These are phyloP conservation scores for Pholiota molesta DNA, from an alignment of 768 basidiomycete genomes.

Conservation along the genomic window DNA sequence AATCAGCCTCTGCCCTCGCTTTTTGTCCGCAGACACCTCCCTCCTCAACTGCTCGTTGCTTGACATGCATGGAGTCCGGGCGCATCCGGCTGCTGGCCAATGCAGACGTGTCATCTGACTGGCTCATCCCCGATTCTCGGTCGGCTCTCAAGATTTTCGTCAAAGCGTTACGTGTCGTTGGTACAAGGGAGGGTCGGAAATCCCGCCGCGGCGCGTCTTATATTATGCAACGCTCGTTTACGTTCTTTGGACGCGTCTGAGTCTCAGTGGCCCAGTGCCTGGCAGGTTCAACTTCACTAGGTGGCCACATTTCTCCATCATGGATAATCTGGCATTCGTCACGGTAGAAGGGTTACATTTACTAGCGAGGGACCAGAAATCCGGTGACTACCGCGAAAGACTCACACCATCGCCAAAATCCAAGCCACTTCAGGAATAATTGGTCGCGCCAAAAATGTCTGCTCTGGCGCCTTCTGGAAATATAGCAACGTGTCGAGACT, in stretches of 20 bases:
- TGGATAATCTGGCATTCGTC: background rate
- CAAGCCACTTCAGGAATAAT: background rate
- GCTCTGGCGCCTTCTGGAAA: background rate
- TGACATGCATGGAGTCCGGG: background rate
- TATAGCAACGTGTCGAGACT: background rate
- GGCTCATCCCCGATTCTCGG: background rate
- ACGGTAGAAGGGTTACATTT: background rate
- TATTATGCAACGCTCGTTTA: background rate
- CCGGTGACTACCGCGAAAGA: background rate
- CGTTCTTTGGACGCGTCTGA: background rate
- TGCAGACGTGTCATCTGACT: background rate
- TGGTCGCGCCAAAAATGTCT: background rate
- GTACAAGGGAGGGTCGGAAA: background rate
- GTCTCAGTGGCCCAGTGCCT: background rate
- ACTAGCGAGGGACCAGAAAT: background rate
- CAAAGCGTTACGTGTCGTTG: slow-evolving; percentile 4
- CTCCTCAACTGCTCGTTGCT: background rate
- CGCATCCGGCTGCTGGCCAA: background rate
- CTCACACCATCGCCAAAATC: background rate
- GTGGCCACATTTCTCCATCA: background rate
- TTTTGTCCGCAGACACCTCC: background rate
- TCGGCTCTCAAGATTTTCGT: slow-evolving; percentile 9
- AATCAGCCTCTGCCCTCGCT: background rate
- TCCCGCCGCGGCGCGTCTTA: background rate
- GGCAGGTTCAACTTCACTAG: background rate